These are phyloP conservation scores for Colletotrichum sp. DNA, from an alignment of 2,329 filamentous ascomycete species.

Conservation along the genomic window DNA sequence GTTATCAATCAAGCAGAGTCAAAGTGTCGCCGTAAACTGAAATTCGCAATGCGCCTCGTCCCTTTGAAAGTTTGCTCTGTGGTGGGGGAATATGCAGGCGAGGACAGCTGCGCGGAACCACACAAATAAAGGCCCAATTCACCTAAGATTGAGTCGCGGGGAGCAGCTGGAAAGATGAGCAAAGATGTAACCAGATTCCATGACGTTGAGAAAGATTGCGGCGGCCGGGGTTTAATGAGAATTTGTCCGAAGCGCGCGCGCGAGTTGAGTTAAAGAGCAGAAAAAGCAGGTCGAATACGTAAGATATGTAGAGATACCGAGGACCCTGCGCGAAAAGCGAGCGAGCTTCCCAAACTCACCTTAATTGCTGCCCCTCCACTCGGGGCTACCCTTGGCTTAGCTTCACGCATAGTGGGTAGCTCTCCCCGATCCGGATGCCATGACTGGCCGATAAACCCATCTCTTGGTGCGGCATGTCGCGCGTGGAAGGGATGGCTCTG, in stretches of 20 bases:
- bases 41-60: background rate
- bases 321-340: conserved; percentile 16
- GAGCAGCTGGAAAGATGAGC: background rate
- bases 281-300: conserved; percentile 18
- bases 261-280: background rate
- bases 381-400: conserved; percentile 21
- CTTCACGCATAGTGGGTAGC: conserved; percentile 15
- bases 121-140: background rate
- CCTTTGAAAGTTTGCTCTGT: background rate
- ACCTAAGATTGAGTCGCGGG: conserved; percentile 6
- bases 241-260: conserved; percentile 17
- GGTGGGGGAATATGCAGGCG: background rate
- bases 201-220: conserved; percentile 15
- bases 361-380: conserved; percentile 14
- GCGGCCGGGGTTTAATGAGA: background rate
- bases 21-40: background rate
- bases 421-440: background rate
- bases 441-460: conserved; percentile 18
- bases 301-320: conserved; percentile 17
- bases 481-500: conserved; percentile 16
- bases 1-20: background rate
- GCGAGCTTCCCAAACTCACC: conserved; percentile 17
- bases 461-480: conserved; percentile 14
- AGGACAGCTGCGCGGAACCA: background rate
- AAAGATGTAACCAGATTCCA: background rate